These are phyloP conservation scores for Neospermospora avenae DNA, from an alignment of 2,329 filamentous ascomycete species.

Conservation along the genomic window DNA sequence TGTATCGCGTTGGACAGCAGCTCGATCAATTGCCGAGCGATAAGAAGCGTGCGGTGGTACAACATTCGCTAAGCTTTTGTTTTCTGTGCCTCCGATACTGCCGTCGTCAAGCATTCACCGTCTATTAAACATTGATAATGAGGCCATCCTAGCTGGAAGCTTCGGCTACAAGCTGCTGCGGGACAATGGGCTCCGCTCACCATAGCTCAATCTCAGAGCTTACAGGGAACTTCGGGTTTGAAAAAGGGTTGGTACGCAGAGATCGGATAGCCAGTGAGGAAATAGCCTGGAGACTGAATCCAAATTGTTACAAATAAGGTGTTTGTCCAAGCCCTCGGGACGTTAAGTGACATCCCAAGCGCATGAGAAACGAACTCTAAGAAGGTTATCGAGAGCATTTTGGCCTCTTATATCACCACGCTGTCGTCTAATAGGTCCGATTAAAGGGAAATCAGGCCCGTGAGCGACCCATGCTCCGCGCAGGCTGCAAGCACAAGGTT, in stretches of 20 bases:
- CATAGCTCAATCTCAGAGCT: background rate
- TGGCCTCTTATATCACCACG: slow-evolving; percentile 21
- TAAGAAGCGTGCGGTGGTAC: slow-evolving; percentile 9
- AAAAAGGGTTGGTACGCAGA: background rate
- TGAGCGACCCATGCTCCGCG: slow-evolving; percentile 2
- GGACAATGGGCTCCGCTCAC: background rate
- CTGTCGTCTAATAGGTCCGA: slow-evolving; percentile 8
- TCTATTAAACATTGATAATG: slow-evolving; percentile 1
- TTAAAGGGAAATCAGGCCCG: slow-evolving; percentile 7
- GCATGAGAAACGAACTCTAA: background rate
- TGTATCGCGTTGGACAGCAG: background rate
- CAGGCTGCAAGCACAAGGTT: slow-evolving; percentile 7
- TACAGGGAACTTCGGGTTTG: background rate
- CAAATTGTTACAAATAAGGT: slow-evolving; percentile 1
- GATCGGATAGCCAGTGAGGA: background rate
- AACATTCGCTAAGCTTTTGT: background rate
- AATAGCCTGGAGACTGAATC: background rate
- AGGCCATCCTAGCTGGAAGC: background rate
- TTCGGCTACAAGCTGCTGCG: background rate
- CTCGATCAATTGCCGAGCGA: background rate
- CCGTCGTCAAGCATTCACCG: background rate
- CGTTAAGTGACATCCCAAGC: slow-evolving; percentile 5
- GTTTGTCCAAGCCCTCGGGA: slow-evolving; percentile 6
- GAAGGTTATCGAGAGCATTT: slow-evolving; percentile 3
- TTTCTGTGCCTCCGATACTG: background rate